Conservation (phyloP, 257 asterid species). For the Solanum appendiculatum region DNA sequence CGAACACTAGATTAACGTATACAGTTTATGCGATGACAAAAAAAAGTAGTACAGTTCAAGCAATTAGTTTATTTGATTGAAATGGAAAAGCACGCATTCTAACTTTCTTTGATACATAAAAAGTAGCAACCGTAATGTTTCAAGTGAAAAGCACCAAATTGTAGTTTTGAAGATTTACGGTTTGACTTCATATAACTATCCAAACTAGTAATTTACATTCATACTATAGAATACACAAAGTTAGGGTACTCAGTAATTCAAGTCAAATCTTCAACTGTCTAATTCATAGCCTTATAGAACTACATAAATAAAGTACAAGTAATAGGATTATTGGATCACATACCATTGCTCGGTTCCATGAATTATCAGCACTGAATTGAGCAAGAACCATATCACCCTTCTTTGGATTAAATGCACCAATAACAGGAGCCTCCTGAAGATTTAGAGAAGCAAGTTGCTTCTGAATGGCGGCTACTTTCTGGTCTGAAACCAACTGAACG, state of each 20-base stretch:
- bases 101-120: background rate
- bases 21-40: background rate
- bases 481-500: conserved; percentile 73
- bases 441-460: conserved; percentile 74
- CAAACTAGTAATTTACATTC: background rate
- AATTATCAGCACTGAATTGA: conserved; percentile 80
- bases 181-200: background rate
- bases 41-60: background rate
- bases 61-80: background rate
- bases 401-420: conserved; percentile 89
- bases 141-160: background rate
- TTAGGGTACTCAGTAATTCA: background rate
- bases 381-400: conserved; percentile 87
- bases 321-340: conserved; percentile 10
- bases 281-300: background rate
- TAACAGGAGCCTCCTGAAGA: conserved; percentile 77
- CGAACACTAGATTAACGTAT: background rate
- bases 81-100: background rate
- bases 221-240: background rate
- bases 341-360: conserved; percentile 99
- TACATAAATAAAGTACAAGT: background rate
- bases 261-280: background rate
- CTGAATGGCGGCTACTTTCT: conserved; percentile 74
- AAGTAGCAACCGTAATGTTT: background rate
- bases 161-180: background rate